Evolutionary conservation across 2,329 filamentous ascomycete species (phyloP).

Genomic region (Didymellaceae sp.): DNA sequence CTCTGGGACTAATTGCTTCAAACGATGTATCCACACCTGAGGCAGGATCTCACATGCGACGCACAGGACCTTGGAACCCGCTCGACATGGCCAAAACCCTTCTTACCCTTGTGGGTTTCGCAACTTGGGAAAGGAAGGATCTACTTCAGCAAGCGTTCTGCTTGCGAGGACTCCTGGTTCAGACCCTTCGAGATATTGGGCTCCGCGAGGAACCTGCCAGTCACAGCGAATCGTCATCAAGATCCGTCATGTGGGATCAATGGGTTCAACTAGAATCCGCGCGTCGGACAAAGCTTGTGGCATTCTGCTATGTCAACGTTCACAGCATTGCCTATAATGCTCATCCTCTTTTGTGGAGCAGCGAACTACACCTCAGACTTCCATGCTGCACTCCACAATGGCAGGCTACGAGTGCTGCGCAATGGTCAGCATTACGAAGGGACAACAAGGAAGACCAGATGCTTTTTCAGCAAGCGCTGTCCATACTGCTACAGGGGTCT

Average conservation of each 20-base stretch:
- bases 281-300: slow-evolving; percentile 41
- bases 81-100: slow-evolving; percentile 39
- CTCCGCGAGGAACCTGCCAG: slow-evolving; percentile 27
- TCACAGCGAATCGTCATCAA: slow-evolving; percentile 21
- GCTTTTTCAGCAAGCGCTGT: slow-evolving; percentile 37
- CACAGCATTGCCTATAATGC: slow-evolving; percentile 43
- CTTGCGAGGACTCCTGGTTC: slow-evolving; percentile 36
- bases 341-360: slow-evolving; percentile 40
- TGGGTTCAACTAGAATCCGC: slow-evolving; percentile 40
- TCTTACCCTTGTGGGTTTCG: slow-evolving; percentile 40
- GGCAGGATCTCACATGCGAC: slow-evolving; percentile 10
- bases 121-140: slow-evolving; percentile 41
- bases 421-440: slow-evolving; percentile 33
- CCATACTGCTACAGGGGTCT: slow-evolving; percentile 31
- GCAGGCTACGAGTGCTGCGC: slow-evolving; percentile 35
- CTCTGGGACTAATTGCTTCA: slow-evolving; percentile 27
- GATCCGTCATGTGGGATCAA: slow-evolving; percentile 36
- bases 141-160: slow-evolving; percentile 41
- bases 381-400: slow-evolving; percentile 37
- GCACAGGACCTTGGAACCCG: slow-evolving; percentile 34
- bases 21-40: slow-evolving; percentile 21
- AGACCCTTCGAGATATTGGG: slow-evolving; percentile 37
- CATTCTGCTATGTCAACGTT: slow-evolving; percentile 43
- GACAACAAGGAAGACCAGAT: slow-evolving; percentile 36
- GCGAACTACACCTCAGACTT: slow-evolving; percentile 35